These are phyloP conservation scores for Lactarius tabidus DNA, from an alignment of 768 basidiomycete genomes.

Conservation along the genomic window DNA sequence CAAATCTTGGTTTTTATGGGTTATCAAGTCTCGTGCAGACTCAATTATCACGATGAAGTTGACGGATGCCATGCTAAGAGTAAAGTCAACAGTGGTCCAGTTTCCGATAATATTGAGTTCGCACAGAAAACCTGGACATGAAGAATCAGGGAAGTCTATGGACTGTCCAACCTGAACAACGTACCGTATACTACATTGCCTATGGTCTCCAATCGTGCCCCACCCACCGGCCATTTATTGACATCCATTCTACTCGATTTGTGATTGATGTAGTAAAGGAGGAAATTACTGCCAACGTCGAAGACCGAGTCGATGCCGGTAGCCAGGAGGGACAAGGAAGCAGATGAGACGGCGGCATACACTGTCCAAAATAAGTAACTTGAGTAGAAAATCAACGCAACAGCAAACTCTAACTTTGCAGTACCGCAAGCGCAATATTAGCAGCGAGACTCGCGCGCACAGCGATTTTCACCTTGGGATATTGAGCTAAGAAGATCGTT, in stretches of 20 bases:
- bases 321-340: conserved; percentile 82
- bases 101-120: conserved; percentile 11
- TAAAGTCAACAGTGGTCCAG: conserved; percentile 1
- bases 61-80: conserved; percentile 78
- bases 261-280: conserved; percentile 76
- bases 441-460: conserved; percentile 76
- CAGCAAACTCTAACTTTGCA: conserved; percentile 53
- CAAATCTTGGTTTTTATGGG: conserved; percentile 50
- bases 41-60: conserved; percentile 91
- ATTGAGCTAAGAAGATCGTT: background rate
- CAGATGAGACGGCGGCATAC: conserved; percentile 84
- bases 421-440: conserved; percentile 66
- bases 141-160: background rate
- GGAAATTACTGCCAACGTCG: conserved; percentile 77
- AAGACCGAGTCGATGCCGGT: conserved; percentile 87
- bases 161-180: conserved; percentile 16
- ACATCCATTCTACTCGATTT: conserved; percentile 67
- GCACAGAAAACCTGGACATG: conserved; percentile 46
- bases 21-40: conserved; percentile 67
- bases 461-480: conserved; percentile 75
- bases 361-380: conserved; percentile 42
- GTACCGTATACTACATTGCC: conserved; percentile 83
- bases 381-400: background rate
- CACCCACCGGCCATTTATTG: conserved; percentile 91
- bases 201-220: conserved; percentile 84